phyloP scores from a whole-genome alignment of 805 yeast genomes.

The Lipomyces mesembrius region DNA sequence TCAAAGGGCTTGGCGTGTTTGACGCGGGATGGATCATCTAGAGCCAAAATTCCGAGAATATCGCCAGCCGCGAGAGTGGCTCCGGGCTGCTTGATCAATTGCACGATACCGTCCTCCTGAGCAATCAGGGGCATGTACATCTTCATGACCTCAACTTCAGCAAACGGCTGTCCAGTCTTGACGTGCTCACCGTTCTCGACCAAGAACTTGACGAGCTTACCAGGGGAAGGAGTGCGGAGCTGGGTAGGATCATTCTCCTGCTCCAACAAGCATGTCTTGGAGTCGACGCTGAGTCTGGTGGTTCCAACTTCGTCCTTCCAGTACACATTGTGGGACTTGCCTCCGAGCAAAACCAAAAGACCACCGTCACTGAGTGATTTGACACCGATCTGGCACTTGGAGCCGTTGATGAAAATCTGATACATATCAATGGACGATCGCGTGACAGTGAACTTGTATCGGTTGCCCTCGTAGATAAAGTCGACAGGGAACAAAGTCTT shows the following conservation, averaged over 20 bases:
- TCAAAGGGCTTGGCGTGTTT: conserved; percentile 95
- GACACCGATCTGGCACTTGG: conserved; percentile 84
- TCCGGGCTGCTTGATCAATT: conserved; percentile 95
- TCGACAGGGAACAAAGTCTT: conserved; percentile 91
- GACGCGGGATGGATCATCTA: conserved; percentile 96
- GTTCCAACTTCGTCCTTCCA: conserved; percentile 98
- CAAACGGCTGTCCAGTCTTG: conserved; percentile 87
- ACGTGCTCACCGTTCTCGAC: conserved; percentile 97
- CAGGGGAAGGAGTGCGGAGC: conserved; percentile 98
- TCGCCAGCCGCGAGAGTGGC: conserved; percentile 97
- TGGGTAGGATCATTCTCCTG: conserved; percentile 98
- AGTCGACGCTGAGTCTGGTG: conserved; percentile 91
- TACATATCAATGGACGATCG: conserved; percentile 84
- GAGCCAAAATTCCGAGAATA: conserved; percentile 87
- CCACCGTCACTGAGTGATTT: conserved; percentile 95
- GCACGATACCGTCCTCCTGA: conserved; percentile 90
- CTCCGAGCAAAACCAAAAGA: conserved; percentile 81
- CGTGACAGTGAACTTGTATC: conserved; percentile 95
- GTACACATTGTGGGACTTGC: conserved; percentile 92
- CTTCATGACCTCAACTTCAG: conserved; percentile 99
- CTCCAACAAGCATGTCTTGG: conserved; percentile 92
- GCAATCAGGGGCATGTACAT: conserved; percentile 98
- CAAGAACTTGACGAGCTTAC: conserved; percentile 89
- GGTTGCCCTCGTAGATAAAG: conserved; percentile 90
- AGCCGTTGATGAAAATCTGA: conserved; percentile 91